Base-by-base conservation (phyloP, 306 rosid species). In the Myrica gale region DNA sequence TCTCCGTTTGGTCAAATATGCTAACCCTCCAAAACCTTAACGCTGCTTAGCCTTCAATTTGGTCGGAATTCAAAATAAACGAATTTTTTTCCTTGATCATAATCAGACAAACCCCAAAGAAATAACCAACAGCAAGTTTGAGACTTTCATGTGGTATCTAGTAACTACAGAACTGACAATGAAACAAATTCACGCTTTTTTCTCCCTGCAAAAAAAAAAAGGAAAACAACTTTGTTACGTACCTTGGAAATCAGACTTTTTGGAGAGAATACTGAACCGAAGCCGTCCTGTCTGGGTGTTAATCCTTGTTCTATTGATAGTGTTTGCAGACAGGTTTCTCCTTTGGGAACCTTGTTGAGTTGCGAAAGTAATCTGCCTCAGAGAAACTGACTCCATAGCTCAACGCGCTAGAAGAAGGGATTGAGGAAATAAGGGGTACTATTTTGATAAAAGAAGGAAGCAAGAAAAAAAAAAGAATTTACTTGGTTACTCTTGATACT, bases 171-270 rank as follows among this genome's bases (percentile, higher is more conserved):
- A 55, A 8, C 57, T 53, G 57, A 53, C 16, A 53, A 53, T 16
- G 21, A 15, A 19, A 53, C 6, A 17, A 1, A 4, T 17, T 53
- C 0, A 17, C 17, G 19, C 2, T 17, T 53, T 4, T 53, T 53
- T 53, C 21, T 0, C 51, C 9, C 3, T 47, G 9, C 52, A 0
- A 52, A 51, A 52, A 32, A 26, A 32, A 32, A 32, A 20, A 7
- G 62, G 37, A 20, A 56, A n/a, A 20, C 15, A 57, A 57, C 19
- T 11, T 3, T 7, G 73, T 54, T 57, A 7, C 52, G 72, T 76
- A 89, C 95, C 92, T 80, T 82, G 95, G 81, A 82, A 86, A 72
- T 79, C 85, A 57, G 85, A 76, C 41, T 69, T 81, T 54, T 82
- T 84, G 86, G 87, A 80, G 32, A 72, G 85, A 60, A 84, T 39